These are phyloP conservation scores for Hypsizygus ulmarius DNA, from an alignment of 1,284 basidiomycete species.

Conservation along the genomic window DNA sequence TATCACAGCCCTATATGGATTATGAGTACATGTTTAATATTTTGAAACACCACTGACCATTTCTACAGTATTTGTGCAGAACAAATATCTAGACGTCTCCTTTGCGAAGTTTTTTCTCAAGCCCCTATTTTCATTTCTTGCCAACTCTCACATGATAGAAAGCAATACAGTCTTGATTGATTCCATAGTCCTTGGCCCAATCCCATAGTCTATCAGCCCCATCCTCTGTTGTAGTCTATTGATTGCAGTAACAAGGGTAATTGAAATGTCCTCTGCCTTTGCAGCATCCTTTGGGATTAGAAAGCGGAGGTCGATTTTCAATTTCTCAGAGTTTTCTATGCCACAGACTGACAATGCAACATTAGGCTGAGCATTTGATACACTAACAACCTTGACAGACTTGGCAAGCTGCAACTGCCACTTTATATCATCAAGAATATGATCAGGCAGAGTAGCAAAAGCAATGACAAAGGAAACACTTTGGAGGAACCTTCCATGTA, in stretches of 20 bases:
- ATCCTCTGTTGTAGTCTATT: not conserved
- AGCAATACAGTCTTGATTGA: not conserved
- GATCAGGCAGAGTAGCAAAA: not conserved
- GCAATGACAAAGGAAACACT: slow-evolving; percentile 1
- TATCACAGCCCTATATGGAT: not conserved
- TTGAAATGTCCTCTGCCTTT: not conserved
- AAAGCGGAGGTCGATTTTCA: not conserved
- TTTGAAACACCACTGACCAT: not conserved
- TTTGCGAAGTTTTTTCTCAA: not conserved
- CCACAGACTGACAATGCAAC: not conserved
- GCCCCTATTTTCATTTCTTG: not conserved
- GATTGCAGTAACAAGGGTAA: not conserved
- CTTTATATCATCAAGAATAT: not conserved
- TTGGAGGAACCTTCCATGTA: slow-evolving; percentile 1
- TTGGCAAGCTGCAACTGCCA: not conserved
- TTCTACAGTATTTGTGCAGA: not conserved
- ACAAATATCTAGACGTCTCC: not conserved
- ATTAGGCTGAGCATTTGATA: not conserved
- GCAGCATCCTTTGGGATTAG: not conserved
- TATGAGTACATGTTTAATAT: not conserved
- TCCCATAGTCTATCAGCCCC: not conserved
- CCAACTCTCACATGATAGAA: not conserved
- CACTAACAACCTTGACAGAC: not conserved
- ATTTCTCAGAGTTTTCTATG: not conserved
- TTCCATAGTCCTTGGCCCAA: not conserved